Evolutionary conservation across 306 rosid genomes (phyloP).

Genomic region (Dalbergia cultrata): DNA sequence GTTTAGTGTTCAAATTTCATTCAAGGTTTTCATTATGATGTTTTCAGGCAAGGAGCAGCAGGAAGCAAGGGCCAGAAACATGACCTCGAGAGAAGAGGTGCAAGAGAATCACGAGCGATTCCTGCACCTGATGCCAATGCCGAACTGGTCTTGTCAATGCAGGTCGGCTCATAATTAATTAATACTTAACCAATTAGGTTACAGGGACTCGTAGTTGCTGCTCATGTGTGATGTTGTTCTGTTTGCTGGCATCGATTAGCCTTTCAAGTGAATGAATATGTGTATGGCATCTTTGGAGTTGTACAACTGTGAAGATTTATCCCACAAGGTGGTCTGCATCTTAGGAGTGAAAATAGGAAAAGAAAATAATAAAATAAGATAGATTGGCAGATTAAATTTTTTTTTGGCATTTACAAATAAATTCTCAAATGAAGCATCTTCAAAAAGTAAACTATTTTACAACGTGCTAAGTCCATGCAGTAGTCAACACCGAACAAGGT

Average conservation of each 20-base stretch:
- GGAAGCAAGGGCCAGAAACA: slow-evolving; percentile 83
- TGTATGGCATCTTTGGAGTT: slow-evolving; percentile 1
- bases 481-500: not conserved
- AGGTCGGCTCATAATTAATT: slow-evolving; percentile 63
- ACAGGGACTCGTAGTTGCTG: not conserved
- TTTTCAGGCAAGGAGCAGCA: slow-evolving; percentile 85
- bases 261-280: slow-evolving; percentile 23
- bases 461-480: slow-evolving; percentile 13
- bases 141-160: slow-evolving; percentile 90
- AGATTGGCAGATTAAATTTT: not conserved
- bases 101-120: slow-evolving; percentile 85
- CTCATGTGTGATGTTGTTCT: not conserved
- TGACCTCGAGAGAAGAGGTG: slow-evolving; percentile 81
- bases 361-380: not conserved
- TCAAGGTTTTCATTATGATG: slow-evolving; percentile 40
- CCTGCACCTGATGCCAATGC: slow-evolving; percentile 99
- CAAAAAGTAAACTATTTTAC: slow-evolving; percentile 12
- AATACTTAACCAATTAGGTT: slow-evolving; percentile 6
- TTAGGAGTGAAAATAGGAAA: not conserved
- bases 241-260: not conserved
- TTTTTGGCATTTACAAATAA: slow-evolving; percentile 20
- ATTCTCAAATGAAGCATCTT: slow-evolving; percentile 34
- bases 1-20: slow-evolving; percentile 17
- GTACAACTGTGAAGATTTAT: not conserved
- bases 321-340: slow-evolving; percentile 2